Evolutionary conservation across 1,284 basidiomycete species (phyloP).

Genomic region (Tilletia horrida): DNA sequence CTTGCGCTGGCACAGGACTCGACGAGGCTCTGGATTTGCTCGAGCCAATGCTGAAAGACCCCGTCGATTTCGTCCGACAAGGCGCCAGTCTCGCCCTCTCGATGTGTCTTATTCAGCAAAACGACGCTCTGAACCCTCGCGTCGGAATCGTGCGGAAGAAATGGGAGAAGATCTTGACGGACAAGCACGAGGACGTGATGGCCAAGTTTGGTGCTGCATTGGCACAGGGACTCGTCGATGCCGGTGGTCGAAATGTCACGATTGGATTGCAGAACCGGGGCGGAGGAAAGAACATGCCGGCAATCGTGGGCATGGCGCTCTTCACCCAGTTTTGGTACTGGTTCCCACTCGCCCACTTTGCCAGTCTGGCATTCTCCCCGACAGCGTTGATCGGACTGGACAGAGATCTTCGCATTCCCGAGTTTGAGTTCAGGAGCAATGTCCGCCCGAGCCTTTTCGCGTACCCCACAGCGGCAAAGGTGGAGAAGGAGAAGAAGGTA

Average conservation of each 20-base stretch:
- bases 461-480: constrained; percentile 48
- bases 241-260: constrained; percentile 54
- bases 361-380: constrained; percentile 51
- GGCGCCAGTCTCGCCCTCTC: constrained; percentile 52
- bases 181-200: constrained; percentile 56
- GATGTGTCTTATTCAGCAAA: constrained; percentile 54
- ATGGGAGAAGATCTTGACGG: constrained; percentile 49
- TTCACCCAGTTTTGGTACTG: constrained; percentile 56
- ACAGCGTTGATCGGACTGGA: constrained; percentile 52
- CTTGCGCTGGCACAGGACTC: constrained; percentile 53
- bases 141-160: constrained; percentile 46
- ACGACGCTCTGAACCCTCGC: constrained; percentile 52
- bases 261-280: constrained; percentile 49
- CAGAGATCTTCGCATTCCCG: constrained; percentile 45
- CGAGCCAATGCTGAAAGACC: constrained; percentile 54
- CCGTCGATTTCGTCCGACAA: constrained; percentile 54
- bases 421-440: constrained; percentile 48
- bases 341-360: constrained; percentile 55
- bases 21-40: constrained; percentile 53
- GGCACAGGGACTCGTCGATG: constrained; percentile 52
- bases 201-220: constrained; percentile 54
- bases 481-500: constrained; percentile 49
- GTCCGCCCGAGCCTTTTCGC: constrained; percentile 52
- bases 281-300: constrained; percentile 51
- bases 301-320: constrained; percentile 54